Conservation (phyloP, 2,329 filamentous ascomycete genomes). For the Intubia oerlemansii region DNA sequence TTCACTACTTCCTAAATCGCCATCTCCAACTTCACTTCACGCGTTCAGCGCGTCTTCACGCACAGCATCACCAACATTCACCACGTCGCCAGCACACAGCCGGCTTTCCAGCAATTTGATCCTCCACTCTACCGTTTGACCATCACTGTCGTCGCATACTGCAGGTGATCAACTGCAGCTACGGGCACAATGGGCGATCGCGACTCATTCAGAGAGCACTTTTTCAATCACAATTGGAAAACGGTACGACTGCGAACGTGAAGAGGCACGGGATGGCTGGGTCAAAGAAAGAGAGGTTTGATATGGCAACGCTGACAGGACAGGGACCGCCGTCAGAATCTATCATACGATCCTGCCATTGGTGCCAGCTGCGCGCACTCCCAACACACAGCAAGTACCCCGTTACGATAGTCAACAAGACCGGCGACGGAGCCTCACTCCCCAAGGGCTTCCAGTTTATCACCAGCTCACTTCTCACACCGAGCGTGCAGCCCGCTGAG, state of each 20-base stretch:
- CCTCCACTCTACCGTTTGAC: no score
- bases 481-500: conserved; percentile 37
- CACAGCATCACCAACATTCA: no score
- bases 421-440: conserved; percentile 28
- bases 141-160: no score
- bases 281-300: neutral
- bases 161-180: no score
- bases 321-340: conserved; percentile 4
- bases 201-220: conserved; percentile 4
- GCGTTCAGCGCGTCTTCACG: no score
- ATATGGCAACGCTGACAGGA: neutral
- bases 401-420: conserved; percentile 42
- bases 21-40: no score
- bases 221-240: conserved; percentile 8
- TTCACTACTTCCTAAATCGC: no score
- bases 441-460: conserved; percentile 51
- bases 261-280: neutral
- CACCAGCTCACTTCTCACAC: conserved; percentile 32
- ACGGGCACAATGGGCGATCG: conserved; percentile 4
- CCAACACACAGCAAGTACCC: conserved; percentile 24
- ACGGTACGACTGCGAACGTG: conserved; percentile 1
- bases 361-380: conserved; percentile 37
- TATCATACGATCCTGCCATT: conserved; percentile 26
- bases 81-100: no score
- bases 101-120: no score